Evolutionary conservation across 192 early-diverging fungal genomes (phyloP).

Genomic region (Rhizoclosmatium globosum): DNA sequence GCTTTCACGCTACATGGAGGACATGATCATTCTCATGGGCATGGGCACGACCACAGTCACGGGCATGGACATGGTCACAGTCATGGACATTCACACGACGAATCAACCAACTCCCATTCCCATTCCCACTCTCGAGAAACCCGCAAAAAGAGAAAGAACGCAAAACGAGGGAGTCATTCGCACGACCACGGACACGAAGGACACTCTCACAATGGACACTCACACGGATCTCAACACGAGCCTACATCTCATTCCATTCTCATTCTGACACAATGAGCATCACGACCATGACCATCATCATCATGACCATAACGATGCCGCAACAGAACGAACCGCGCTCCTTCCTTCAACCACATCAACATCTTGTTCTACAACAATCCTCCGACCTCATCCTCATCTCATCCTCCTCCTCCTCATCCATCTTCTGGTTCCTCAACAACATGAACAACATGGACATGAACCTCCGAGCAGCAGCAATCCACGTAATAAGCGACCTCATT

Average conservation of each 20-base stretch:
- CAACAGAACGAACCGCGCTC: background rate
- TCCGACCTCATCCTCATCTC: background rate
- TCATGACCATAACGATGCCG: background rate
- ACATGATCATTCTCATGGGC: constrained; percentile 42
- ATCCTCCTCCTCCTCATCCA: background rate
- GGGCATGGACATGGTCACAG: constrained; percentile 44
- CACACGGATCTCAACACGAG: background rate
- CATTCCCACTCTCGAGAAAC: constrained; percentile 11
- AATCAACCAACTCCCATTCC: constrained; percentile 9
- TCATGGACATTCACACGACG: constrained; percentile 28
- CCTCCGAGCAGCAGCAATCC: constrained; percentile 75
- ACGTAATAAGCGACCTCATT: constrained; percentile 85
- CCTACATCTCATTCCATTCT: background rate
- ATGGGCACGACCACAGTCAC: constrained; percentile 48
- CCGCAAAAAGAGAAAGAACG: background rate
- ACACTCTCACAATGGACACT: background rate
- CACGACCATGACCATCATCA: background rate
- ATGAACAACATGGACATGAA: constrained; percentile 50
- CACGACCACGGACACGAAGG: background rate
- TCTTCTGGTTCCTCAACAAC: background rate
- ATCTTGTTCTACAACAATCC: background rate
- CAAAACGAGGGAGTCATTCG: background rate
- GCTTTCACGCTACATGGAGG: constrained; percentile 47
- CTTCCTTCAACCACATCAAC: background rate
- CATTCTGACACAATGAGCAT: background rate